These are phyloP conservation scores for Huntiella abstrusa DNA, from an alignment of 2,329 filamentous ascomycete species.

Conservation along the genomic window DNA sequence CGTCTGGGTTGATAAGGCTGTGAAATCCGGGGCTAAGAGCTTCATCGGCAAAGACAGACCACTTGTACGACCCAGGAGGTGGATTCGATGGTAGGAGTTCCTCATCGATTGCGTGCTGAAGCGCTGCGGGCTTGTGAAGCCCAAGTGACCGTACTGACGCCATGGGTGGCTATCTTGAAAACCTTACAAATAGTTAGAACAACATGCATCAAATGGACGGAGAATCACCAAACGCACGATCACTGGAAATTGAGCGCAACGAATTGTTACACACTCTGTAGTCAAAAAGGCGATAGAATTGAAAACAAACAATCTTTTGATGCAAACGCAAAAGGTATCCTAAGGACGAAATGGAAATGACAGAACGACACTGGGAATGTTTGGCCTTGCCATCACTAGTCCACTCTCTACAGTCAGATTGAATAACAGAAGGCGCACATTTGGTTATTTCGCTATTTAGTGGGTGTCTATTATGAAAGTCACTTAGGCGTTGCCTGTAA, in stretches of 20 bases:
- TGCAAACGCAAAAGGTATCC: too few relatives aligned
- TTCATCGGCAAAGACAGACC: conserved; percentile 39
- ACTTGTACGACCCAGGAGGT: conserved; percentile 47
- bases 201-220: too few relatives aligned
- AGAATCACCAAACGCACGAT: too few relatives aligned
- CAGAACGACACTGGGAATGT: background rate
- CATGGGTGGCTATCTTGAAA: conserved; percentile 33
- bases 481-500: too few relatives aligned
- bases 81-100: conserved; percentile 53
- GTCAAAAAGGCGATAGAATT: background rate
- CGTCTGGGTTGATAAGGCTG: background rate
- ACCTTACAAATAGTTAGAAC: too few relatives aligned
- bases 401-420: too few relatives aligned
- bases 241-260: too few relatives aligned
- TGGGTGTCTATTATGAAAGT: too few relatives aligned
- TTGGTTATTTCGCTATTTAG: too few relatives aligned
- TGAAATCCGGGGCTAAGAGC: background rate
- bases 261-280: too few relatives aligned
- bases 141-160: conserved; percentile 80
- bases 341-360: background rate
- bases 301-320: background rate
- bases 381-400: too few relatives aligned
- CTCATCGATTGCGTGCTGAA: conserved; percentile 69
- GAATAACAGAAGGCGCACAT: too few relatives aligned
- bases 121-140: conserved; percentile 68